These are phyloP conservation scores for Theobroma grandiflorum DNA, from an alignment of 441 rosid genomes.

Conservation along the genomic window DNA sequence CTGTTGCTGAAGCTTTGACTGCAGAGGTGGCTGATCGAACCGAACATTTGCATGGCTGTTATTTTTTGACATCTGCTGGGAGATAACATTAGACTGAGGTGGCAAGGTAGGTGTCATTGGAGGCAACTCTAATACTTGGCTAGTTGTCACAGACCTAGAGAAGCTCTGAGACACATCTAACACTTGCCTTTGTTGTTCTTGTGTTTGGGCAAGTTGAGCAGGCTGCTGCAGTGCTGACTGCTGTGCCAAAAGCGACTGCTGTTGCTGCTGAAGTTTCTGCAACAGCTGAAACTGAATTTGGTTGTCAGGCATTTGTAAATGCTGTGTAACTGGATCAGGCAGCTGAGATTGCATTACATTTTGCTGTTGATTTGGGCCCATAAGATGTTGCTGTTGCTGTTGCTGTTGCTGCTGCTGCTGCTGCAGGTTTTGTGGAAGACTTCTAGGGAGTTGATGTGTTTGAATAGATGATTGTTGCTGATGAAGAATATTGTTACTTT, in stretches of 20 bases:
- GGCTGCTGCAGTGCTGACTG: conserved; percentile 58
- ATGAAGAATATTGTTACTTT: conserved; percentile 48
- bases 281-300: conserved; percentile 60
- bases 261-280: conserved; percentile 72
- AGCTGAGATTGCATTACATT: conserved; percentile 46
- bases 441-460: conserved; percentile 50
- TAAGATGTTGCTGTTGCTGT: conserved; percentile 47
- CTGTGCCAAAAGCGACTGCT: conserved; percentile 53
- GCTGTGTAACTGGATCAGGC: conserved; percentile 56
- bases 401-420: conserved; percentile 62
- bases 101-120: conserved; percentile 43
- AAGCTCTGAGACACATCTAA: conserved; percentile 62
- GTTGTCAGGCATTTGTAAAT: conserved; percentile 53
- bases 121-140: conserved; percentile 55
- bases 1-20: conserved; percentile 51
- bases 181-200: conserved; percentile 58
- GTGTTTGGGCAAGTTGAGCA: conserved; percentile 49
- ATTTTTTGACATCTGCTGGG: conserved; percentile 54
- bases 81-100: conserved; percentile 49
- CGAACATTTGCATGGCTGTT: conserved; percentile 46
- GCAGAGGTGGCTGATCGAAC: conserved; percentile 53
- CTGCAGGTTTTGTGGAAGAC: conserved; percentile 60
- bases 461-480: conserved; percentile 54
- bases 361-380: conserved; percentile 54
- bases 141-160: conserved; percentile 49